These are phyloP conservation scores for Saposhnikovia divaricata DNA, from an alignment of 129 eudicot species.

Conservation along the genomic window DNA sequence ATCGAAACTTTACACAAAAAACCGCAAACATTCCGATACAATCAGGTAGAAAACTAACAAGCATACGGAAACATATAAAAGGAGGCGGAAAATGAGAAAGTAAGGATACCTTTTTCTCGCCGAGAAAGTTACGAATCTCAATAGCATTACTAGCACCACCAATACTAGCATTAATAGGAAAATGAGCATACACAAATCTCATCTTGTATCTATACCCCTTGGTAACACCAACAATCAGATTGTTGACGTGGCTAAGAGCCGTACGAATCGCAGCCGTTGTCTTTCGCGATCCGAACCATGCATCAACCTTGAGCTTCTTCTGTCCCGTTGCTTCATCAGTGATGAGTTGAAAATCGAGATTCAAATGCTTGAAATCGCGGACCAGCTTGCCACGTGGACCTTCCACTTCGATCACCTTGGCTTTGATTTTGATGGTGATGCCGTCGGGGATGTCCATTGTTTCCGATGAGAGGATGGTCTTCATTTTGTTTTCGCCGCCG, in stretches of 20 bases:
- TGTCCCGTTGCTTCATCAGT: background rate
- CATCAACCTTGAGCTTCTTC: constrained; percentile 10
- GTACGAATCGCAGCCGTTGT: constrained; percentile 4
- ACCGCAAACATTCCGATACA: background rate
- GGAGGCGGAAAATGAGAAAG: background rate
- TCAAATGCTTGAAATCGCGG: constrained; percentile 13
- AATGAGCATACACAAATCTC: constrained; percentile 13
- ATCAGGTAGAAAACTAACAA: too few species aligned
- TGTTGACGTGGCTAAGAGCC: background rate
- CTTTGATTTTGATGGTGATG: background rate
- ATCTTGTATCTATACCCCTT: constrained; percentile 5
- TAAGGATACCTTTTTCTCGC: constrained; percentile 7
- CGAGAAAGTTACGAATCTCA: constrained; percentile 13
- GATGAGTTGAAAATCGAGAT: constrained; percentile 11
- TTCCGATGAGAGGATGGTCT: constrained; percentile 9
- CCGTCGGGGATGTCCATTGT: constrained; percentile 12
- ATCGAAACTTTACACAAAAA: too few species aligned
- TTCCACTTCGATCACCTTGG: constrained; percentile 8
- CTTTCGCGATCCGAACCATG: constrained; percentile 7
- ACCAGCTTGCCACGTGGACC: constrained; percentile 8
- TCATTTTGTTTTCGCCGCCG: background rate
- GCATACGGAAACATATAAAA: too few species aligned
- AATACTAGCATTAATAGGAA: constrained; percentile 11
- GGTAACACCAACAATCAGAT: constrained; percentile 2
- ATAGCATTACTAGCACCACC: background rate